phyloP scores from a whole-genome alignment of 805 yeast species.

The Pichia ethanolica region DNA sequence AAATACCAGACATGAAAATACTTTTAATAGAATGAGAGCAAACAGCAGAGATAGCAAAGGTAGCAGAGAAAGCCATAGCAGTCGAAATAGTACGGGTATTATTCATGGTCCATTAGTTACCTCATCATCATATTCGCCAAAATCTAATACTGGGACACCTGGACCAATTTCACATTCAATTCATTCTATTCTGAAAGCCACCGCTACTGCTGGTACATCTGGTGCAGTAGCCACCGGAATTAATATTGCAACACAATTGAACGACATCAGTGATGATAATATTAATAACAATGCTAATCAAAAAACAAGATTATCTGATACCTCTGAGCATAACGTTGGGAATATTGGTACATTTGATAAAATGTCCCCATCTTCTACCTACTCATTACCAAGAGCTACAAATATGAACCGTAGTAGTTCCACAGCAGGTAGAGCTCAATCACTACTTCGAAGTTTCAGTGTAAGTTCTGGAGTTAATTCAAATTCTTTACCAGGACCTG shows the following conservation, averaged over 20 bases:
- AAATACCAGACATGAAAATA: background rate
- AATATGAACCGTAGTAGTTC: background rate
- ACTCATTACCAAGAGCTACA: background rate
- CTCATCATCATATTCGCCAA: conserved; percentile 5
- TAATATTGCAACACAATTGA: background rate
- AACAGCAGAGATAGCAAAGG: background rate
- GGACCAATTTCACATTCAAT: conserved; percentile 1
- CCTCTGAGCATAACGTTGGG: background rate
- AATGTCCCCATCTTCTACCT: background rate
- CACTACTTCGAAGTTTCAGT: conserved; percentile 7
- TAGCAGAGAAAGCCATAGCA: conserved; percentile 5
- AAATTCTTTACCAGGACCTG: background rate
- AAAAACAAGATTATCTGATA: background rate
- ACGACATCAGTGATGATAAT: no score
- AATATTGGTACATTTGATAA: background rate
- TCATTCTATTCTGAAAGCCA: conserved; percentile 10
- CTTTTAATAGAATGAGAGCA: background rate
- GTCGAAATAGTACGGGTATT: conserved; percentile 8
- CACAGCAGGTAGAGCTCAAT: conserved; percentile 3
- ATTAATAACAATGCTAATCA: background rate
- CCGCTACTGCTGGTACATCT: conserved; percentile 9
- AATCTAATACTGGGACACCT: conserved; percentile 3
- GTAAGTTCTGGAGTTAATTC: conserved; percentile 1
- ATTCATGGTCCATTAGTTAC: conserved; percentile 1
- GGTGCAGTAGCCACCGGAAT: conserved; percentile 7